Base-by-base conservation (phyloP, 768 basidiomycete genomes). In the Amanita exitialis region DNA sequence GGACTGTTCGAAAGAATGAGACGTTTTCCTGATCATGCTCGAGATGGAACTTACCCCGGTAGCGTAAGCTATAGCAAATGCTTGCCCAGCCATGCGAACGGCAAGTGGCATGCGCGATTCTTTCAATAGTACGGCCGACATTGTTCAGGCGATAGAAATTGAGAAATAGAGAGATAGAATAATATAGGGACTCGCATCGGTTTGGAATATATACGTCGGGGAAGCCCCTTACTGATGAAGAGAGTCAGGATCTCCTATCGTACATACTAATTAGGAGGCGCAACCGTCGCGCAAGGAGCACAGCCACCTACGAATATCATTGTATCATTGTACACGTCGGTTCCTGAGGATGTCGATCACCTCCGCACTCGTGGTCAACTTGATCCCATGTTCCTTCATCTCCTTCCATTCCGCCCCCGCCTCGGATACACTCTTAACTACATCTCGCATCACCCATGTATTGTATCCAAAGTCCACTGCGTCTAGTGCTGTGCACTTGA, bases 401-500 rank as follows among this genome's bases (percentile, higher is more conserved):
- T 47, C 52, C 37, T 39, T 47, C 52, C 52, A 46, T 36, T 53
- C 46, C 4, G 27, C 30, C 3, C 52, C 52, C 36, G 63, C 56
- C 9, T 62, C 47, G 7, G 61, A 57, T 20, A 73, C 76, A 44
- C 73, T 74, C 58, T 66, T 73, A 43, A 77, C 70, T 16, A 66
- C 76, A 53, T 79, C 77, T 35, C 48, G 69, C 5, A 79, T 61
- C 4, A 78, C 68, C 75, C 74, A 78, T 7, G 72, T 71, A 37
- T 62, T 69, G 61, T 77, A 81, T 20, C 68, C 70, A 46, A 66
- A 70, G 49, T 76, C 71, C 46, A 69, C 61, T 1, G 77, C 70
- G 58, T 84, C 80, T 21, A 78, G 61, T 27, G 79, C 79, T 3
- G 79, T 77, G 45, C 59, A 70, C 54, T 77, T 75, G 53, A 90